Conservation (phyloP, 441 rosid genomes). For the Aleurites moluccanus region DNA sequence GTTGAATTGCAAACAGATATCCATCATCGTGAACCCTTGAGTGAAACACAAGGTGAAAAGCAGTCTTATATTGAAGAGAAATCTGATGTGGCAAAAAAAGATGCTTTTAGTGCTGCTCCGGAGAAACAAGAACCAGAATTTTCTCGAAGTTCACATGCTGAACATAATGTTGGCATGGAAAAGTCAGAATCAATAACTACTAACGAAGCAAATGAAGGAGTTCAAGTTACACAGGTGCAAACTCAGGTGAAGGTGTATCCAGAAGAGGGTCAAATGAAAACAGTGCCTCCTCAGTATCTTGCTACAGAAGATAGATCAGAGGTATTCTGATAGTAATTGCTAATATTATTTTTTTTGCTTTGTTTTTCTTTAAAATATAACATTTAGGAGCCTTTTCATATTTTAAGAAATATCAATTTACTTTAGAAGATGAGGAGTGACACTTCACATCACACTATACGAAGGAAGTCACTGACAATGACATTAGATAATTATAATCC, state of each 20-base stretch:
- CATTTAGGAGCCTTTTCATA: constrained; percentile 18
- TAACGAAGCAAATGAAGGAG: constrained; percentile 38
- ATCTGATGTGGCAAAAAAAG: constrained; percentile 37
- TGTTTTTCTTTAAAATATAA: constrained; percentile 8
- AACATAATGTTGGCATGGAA: constrained; percentile 30
- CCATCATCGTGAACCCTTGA: constrained; percentile 33
- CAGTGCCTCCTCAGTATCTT: constrained; percentile 23
- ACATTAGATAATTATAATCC: background rate
- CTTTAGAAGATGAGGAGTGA: background rate
- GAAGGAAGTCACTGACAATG: constrained; percentile 12
- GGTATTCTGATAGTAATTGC: constrained; percentile 31
- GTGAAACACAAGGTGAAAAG: constrained; percentile 31
- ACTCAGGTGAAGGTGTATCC: constrained; percentile 30
- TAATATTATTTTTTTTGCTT: background rate
- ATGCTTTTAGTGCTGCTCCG: constrained; percentile 32
- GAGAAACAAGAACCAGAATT: constrained; percentile 34
- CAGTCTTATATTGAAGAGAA: constrained; percentile 31
- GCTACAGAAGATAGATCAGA: constrained; percentile 30
- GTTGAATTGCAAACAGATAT: constrained; percentile 23
- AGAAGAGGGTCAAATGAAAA: constrained; percentile 32
- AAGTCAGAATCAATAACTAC: constrained; percentile 34
- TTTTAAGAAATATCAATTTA: background rate
- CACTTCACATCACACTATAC: constrained; percentile 11
- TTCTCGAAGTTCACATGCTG: constrained; percentile 32
- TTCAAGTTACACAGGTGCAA: constrained; percentile 27